Conservation (phyloP, 306 rosid genomes). For the Medicago ruthenica region DNA sequence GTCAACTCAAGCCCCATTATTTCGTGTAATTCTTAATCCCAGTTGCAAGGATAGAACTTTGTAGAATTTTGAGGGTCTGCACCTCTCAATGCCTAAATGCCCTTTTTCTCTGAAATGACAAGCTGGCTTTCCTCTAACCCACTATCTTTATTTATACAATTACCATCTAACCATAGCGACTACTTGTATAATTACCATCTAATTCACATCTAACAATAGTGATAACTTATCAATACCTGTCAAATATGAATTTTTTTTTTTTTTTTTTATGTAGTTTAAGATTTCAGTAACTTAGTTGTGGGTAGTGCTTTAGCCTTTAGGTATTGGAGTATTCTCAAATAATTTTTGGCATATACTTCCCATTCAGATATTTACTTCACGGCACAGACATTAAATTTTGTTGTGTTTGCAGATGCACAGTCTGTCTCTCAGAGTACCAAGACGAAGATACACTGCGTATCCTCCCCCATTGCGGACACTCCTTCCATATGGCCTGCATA, state of each 20-base stretch:
- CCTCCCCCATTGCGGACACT: constrained; percentile 91
- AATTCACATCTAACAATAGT: too few species aligned
- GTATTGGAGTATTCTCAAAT: constrained; percentile 27
- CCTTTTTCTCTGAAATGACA: background rate
- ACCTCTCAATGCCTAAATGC: background rate
- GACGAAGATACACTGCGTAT: constrained; percentile 78
- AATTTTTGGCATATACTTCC: background rate
- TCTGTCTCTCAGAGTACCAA: constrained; percentile 83
- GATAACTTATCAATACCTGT: background rate
- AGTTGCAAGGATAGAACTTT: background rate
- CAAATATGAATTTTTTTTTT: background rate
- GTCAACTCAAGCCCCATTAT: background rate
- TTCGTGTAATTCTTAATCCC: background rate
- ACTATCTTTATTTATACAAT: background rate
- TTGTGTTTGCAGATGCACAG: constrained; percentile 68
- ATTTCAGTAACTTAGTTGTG: constrained; percentile 26
- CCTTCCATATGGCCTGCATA: constrained; percentile 85
- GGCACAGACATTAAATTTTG: constrained; percentile 42
- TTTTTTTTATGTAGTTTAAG: constrained; percentile 8
- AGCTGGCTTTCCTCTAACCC: background rate
- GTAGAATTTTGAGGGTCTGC: background rate
- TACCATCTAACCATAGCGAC: background rate
- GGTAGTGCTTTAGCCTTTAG: constrained; percentile 13
- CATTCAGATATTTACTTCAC: constrained; percentile 21
- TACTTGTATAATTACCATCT: too few species aligned